Percentiles rank a stretch among this genome's conserved stretches.
Conservation (phyloP, 441 rosid genomes). For the Dalechampia spathulata region DNA sequence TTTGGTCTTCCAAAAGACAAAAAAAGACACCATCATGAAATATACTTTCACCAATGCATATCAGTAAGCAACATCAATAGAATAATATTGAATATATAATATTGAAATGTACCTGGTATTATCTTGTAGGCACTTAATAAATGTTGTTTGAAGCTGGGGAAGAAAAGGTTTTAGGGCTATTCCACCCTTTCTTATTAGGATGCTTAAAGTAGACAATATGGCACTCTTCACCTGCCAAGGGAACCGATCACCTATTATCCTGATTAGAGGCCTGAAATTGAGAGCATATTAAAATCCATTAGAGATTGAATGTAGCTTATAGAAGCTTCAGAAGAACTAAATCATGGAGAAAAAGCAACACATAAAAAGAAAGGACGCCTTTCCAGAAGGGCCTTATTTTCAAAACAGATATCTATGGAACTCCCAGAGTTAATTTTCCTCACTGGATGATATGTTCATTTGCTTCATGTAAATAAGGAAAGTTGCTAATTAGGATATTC, state of each 20-base stretch:
- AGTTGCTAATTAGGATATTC: too few relatives aligned
- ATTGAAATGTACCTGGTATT: constrained; percentile 58
- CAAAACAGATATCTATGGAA: too few relatives aligned
- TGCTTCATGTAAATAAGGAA: too few relatives aligned
- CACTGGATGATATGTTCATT: too few relatives aligned
- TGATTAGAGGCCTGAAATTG: constrained; percentile 86
- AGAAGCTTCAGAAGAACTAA: background rate
- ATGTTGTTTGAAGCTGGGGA: constrained; percentile 99
- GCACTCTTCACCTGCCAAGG: constrained; percentile 99
- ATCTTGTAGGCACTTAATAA: constrained; percentile 92
- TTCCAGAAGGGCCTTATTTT: too few relatives aligned
- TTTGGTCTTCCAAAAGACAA: background rate
- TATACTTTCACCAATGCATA: background rate
- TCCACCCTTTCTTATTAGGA: constrained; percentile 89
- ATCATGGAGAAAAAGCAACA: background rate
- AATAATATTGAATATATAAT: background rate
- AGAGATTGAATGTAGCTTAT: too few relatives aligned
- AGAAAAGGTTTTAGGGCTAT: constrained; percentile 90
- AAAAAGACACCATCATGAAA: background rate
- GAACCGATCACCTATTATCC: constrained; percentile 94
- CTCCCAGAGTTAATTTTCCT: too few relatives aligned
- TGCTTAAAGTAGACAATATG: constrained; percentile 77
- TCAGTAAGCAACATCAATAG: background rate
- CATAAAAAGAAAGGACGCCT: too few relatives aligned
- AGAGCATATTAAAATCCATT: constrained; percentile 7